Evolutionary conservation across 1,139 yeast species (phyloP).

Genomic region (Yamadazyma jaroonii): DNA sequence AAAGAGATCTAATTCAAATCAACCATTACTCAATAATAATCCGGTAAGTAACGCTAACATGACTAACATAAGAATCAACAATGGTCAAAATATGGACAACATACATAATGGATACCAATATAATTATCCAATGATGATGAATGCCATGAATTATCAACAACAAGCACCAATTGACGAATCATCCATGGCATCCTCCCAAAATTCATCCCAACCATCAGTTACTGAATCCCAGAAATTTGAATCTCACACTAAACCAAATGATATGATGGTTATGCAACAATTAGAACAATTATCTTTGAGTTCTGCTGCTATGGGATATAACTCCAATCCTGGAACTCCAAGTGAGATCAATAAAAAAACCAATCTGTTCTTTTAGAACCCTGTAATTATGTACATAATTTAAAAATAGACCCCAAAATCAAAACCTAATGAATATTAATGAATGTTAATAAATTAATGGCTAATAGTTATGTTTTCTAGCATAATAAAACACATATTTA

Average conservation of each 20-base stretch:
- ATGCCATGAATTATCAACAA: neutral
- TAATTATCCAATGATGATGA: constrained; percentile 4
- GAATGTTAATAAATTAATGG: constrained; percentile 3
- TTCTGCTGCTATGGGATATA: constrained; percentile 50
- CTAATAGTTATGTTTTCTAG: neutral
- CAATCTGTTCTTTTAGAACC: constrained; percentile 7
- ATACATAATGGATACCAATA: constrained; percentile 4
- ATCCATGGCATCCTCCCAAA: neutral
- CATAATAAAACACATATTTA: neutral
- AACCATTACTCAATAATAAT: neutral
- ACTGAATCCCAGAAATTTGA: no score
- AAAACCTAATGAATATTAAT: constrained; percentile 2
- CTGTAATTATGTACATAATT: neutral
- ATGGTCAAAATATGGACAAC: neutral
- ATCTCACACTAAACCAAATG: constrained; percentile 14
- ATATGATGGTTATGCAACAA: constrained; percentile 39
- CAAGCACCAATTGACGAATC: neutral
- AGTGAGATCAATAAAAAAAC: constrained; percentile 11
- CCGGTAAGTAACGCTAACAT: neutral
- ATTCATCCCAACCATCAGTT: constrained; percentile 4
- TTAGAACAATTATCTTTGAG: constrained; percentile 48
- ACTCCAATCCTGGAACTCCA: constrained; percentile 46
- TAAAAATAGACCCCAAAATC: neutral
- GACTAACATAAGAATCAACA: neutral
- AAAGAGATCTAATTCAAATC: constrained; percentile 3